phyloP scores from a whole-genome alignment of 2,329 filamentous ascomycete genomes.

The Xylariaceae sp. region DNA sequence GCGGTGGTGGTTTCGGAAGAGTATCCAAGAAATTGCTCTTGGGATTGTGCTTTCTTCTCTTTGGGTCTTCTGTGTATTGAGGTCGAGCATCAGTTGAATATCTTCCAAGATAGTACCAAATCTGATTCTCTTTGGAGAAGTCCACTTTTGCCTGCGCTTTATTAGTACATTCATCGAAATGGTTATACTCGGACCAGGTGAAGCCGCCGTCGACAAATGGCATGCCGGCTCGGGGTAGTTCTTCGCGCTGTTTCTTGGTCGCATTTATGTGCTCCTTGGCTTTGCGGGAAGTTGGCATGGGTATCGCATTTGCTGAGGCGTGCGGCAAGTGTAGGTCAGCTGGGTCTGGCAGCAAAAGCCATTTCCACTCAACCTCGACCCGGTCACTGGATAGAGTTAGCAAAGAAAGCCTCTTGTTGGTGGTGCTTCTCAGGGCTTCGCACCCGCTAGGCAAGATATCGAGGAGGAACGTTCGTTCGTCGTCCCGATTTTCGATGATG shows the following conservation, averaged over 20 bases:
- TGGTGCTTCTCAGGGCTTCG: neutral
- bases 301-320: slow-evolving; percentile 67
- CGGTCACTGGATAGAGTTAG: slow-evolving; percentile 58
- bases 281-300: slow-evolving; percentile 61
- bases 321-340: slow-evolving; percentile 69
- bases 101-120: slow-evolving; percentile 87
- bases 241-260: slow-evolving; percentile 55
- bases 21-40: slow-evolving; percentile 71
- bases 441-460: slow-evolving; percentile 83
- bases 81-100: slow-evolving; percentile 85
- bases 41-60: slow-evolving; percentile 55
- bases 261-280: slow-evolving; percentile 65
- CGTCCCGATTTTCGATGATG: slow-evolving; percentile 74
- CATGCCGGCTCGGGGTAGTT: slow-evolving; percentile 61
- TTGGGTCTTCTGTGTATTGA: slow-evolving; percentile 80
- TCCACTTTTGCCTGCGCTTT: slow-evolving; percentile 65
- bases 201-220: slow-evolving; percentile 63
- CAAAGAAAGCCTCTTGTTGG: slow-evolving; percentile 4
- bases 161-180: slow-evolving; percentile 52
- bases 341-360: slow-evolving; percentile 68
- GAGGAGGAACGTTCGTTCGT: slow-evolving; percentile 72
- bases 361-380: slow-evolving; percentile 81
- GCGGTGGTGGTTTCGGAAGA: slow-evolving; percentile 46
- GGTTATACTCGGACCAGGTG: slow-evolving; percentile 77
- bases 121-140: slow-evolving; percentile 64